phyloP scores from a whole-genome alignment of 306 rosid species.

The Rosa persica region DNA sequence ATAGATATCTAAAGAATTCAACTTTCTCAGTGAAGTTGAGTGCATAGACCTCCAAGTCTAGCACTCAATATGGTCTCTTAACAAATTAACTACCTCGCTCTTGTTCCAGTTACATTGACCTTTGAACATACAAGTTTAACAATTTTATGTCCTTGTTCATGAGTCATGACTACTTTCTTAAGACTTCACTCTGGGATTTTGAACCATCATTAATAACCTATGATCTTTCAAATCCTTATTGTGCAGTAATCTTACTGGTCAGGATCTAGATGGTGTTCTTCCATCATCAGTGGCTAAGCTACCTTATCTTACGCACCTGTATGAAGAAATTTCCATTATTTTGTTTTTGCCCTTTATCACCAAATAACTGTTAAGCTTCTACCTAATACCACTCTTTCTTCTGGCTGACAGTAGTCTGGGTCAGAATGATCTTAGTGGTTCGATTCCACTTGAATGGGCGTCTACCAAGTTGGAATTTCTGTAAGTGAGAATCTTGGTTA shows the following conservation, averaged over 20 bases:
- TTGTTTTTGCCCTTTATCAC: background rate
- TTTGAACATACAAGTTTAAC: background rate
- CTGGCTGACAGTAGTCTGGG: slow-evolving; percentile 14
- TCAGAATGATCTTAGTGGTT: slow-evolving; percentile 28
- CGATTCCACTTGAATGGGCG: slow-evolving; percentile 25
- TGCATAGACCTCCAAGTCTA: background rate
- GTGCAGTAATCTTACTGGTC: slow-evolving; percentile 18
- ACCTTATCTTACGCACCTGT: slow-evolving; percentile 17
- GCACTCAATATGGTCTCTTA: background rate
- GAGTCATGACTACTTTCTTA: background rate
- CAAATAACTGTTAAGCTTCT: background rate
- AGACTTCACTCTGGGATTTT: background rate
- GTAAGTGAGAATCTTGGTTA: slow-evolving; percentile 3
- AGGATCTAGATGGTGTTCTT: slow-evolving; percentile 39
- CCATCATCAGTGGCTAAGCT: slow-evolving; percentile 29
- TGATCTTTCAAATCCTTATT: background rate
- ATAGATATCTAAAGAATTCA: background rate
- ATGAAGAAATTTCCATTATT: background rate
- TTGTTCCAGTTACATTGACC: background rate
- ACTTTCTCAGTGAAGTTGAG: background rate
- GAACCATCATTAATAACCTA: background rate
- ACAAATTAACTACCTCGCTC: background rate
- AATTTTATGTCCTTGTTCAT: background rate
- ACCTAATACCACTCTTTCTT: background rate
- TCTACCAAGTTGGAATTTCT: slow-evolving; percentile 21